Percentiles rank a stretch among this genome's conserved stretches.
Conservation (phyloP, 2,329 filamentous ascomycete genomes). For the Dissoconium aciculare region DNA sequence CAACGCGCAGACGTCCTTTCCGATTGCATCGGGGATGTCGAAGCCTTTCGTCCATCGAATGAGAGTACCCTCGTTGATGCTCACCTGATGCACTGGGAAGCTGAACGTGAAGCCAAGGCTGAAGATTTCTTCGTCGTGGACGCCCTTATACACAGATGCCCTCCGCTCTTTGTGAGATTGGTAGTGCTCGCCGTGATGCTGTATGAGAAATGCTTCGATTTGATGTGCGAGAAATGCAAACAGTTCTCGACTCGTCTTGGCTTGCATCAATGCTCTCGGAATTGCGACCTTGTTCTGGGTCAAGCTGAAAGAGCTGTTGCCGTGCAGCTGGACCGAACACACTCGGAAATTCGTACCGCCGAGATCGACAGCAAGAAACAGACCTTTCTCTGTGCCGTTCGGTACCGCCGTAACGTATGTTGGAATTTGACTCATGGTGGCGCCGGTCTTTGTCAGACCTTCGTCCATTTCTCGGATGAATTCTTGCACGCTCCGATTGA, state of each 20-base stretch:
- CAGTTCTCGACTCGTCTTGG: conserved; percentile 70
- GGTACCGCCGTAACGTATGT: conserved; percentile 93
- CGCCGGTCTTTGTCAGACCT: conserved; percentile 62
- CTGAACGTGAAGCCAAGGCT: conserved; percentile 97
- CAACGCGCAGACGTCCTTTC: conserved; percentile 84
- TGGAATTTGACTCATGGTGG: conserved; percentile 85
- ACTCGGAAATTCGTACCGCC: conserved; percentile 97
- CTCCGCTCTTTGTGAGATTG: conserved; percentile 38
- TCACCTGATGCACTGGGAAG: conserved; percentile 85
- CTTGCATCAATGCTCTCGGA: conserved; percentile 77
- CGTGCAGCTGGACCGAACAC: conserved; percentile 85
- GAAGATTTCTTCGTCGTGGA: conserved; percentile 63
- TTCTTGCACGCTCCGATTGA: conserved; percentile 68
- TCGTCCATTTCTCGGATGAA: conserved; percentile 83
- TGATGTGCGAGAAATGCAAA: conserved; percentile 88
- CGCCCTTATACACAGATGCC: conserved; percentile 33
- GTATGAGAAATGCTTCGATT: conserved; percentile 73
- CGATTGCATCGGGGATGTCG: conserved; percentile 85
- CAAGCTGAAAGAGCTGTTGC: conserved; percentile 86
- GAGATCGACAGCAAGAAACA: conserved; percentile 94
- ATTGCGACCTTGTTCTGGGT: conserved; percentile 88
- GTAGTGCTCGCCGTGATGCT: conserved; percentile 81
- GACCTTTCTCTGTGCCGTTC: conserved; percentile 94
- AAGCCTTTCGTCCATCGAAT: conserved; percentile 99
- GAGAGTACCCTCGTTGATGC: conserved; percentile 86